Conservation (phyloP, 2,329 filamentous ascomycete species). For the Leptographium radiaticola region DNA sequence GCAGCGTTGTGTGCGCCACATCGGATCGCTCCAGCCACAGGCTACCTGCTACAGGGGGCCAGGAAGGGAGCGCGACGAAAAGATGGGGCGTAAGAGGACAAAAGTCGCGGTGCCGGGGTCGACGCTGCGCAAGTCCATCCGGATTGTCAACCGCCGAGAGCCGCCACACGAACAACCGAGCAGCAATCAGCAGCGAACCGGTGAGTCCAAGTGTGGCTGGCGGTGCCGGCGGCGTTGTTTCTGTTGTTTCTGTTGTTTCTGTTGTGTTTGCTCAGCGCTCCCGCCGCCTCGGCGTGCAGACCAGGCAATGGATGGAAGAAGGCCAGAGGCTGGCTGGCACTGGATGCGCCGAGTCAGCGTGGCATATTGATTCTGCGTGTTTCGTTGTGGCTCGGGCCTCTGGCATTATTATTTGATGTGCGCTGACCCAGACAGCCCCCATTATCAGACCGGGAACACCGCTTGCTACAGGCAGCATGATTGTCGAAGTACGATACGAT, state of each 20-base stretch:
- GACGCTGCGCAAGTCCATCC: slow-evolving; percentile 7
- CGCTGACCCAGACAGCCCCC: not conserved
- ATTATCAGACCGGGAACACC: not conserved
- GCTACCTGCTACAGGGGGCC: not conserved
- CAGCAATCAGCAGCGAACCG: not conserved
- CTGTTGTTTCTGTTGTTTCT: not conserved
- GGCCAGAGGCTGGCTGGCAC: no score
- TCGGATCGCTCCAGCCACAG: slow-evolving; percentile 1
- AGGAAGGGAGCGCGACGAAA: not conserved
- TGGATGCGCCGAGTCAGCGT: no score
- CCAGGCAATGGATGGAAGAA: no score
- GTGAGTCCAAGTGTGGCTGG: not conserved
- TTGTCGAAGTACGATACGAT: slow-evolving; percentile 20
- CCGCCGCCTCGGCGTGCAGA: no score
- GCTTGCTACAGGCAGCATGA: slow-evolving; percentile 17
- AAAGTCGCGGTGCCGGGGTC: slow-evolving; percentile 2
- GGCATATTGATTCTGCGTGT: no score
- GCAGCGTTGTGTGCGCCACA: not conserved
- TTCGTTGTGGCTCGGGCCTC: not conserved
- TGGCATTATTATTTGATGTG: not conserved
- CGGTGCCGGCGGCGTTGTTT: not conserved
- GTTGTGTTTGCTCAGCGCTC: no score
- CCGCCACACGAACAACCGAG: not conserved
- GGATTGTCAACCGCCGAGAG: slow-evolving; percentile 4
- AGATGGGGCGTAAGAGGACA: slow-evolving; percentile 3